Evolutionary conservation across 345 rosid species (phyloP).

Genomic region (Passiflora organensis): DNA sequence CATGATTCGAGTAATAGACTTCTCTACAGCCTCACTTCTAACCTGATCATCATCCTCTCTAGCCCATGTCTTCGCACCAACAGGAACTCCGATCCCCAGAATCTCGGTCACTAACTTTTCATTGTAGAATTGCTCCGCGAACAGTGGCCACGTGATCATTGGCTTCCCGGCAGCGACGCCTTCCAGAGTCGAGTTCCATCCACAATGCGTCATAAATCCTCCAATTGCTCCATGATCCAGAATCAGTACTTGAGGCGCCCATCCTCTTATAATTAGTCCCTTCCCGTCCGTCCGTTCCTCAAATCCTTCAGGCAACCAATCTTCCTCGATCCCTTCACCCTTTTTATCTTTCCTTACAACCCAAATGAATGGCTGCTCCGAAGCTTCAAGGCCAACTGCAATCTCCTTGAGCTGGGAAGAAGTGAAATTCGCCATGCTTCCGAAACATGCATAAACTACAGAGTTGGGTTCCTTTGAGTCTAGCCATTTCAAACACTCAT

Average conservation of each 20-base stretch:
- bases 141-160: slow-evolving; percentile 46
- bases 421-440: slow-evolving; percentile 28
- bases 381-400: slow-evolving; percentile 34
- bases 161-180: slow-evolving; percentile 37
- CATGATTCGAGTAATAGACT: too few relatives aligned
- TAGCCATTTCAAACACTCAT: slow-evolving; percentile 37
- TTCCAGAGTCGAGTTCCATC: slow-evolving; percentile 49
- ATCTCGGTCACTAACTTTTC: slow-evolving; percentile 33
- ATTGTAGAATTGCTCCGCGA: slow-evolving; percentile 42
- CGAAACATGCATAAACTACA: slow-evolving; percentile 43
- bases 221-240: slow-evolving; percentile 42
- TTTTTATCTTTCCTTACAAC: slow-evolving; percentile 23
- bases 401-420: slow-evolving; percentile 35
- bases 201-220: slow-evolving; percentile 48
- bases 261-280: slow-evolving; percentile 34
- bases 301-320: slow-evolving; percentile 34
- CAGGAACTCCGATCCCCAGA: slow-evolving; percentile 29
- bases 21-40: too few relatives aligned
- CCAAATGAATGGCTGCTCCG: slow-evolving; percentile 45
- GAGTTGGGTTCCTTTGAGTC: slow-evolving; percentile 30
- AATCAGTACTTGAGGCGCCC: slow-evolving; percentile 46
- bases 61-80: slow-evolving; percentile 26
- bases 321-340: slow-evolving; percentile 11
- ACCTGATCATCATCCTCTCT: slow-evolving; percentile 20
- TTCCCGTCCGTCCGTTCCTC: slow-evolving; percentile 33